phyloP scores from a whole-genome alignment of 177 flowering plant species.

The Vitis hybrid region DNA sequence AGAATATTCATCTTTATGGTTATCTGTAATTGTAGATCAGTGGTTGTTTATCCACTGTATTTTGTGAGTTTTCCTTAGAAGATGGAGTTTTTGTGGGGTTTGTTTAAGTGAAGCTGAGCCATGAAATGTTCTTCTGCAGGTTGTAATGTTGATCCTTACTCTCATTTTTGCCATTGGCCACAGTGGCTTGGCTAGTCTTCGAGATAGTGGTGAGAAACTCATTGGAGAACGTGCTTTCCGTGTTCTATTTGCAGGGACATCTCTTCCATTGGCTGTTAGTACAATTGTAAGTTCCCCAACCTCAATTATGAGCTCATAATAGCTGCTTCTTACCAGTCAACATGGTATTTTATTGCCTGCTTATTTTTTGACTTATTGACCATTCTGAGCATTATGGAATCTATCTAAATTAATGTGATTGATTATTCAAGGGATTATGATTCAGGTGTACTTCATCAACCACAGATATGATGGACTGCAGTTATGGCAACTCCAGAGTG shows the following conservation, averaged over 20 bases:
- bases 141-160: constrained; percentile 72
- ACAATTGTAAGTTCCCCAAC: constrained; percentile 67
- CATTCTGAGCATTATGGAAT: neutral
- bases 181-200: constrained; percentile 92
- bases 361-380: neutral
- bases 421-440: constrained; percentile 3
- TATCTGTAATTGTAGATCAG: too few species aligned
- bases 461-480: constrained; percentile 94
- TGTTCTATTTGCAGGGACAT: constrained; percentile 85
- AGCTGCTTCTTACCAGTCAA: neutral
- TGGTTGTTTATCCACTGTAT: too few species aligned
- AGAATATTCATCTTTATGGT: too few species aligned
- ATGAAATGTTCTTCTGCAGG: constrained; percentile 50
- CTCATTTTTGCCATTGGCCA: constrained; percentile 83
- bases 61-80: too few species aligned
- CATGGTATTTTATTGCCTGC: neutral
- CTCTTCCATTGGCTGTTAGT: constrained; percentile 92
- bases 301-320: neutral
- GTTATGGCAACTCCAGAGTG: constrained; percentile 85
- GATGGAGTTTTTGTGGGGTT: neutral
- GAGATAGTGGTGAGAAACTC: constrained; percentile 81
- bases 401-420: neutral
- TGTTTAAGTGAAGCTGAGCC: constrained; percentile 7
- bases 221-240: constrained; percentile 94
- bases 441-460: constrained; percentile 95